Conservation (phyloP, 2,329 filamentous ascomycete genomes). For the Graphilbum fragrans region DNA sequence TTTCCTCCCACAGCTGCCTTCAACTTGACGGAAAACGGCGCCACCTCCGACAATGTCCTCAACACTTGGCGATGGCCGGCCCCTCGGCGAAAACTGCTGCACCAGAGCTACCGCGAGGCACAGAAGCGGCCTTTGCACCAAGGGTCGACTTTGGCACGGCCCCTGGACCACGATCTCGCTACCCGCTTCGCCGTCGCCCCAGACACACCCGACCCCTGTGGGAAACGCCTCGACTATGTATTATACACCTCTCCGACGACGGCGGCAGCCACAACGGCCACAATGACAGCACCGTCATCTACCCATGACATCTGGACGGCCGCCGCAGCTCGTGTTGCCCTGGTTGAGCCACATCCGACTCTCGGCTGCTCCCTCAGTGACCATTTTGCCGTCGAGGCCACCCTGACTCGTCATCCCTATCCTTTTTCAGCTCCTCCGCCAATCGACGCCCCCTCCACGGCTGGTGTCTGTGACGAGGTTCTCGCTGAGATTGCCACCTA, state of each 20-base stretch:
- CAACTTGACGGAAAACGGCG: conserved; percentile 71
- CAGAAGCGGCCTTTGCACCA: not conserved
- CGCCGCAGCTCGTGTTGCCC: conserved; percentile 58
- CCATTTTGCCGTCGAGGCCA: conserved; percentile 84
- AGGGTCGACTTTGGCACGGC: not conserved
- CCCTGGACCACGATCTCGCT: not conserved
- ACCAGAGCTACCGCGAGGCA: conserved; percentile 1
- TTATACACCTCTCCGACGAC: conserved; percentile 43
- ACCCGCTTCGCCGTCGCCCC: conserved; percentile 25
- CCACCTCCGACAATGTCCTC: conserved; percentile 71
- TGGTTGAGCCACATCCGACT: conserved; percentile 69
- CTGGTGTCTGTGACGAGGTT: conserved; percentile 47
- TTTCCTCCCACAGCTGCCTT: conserved; percentile 61
- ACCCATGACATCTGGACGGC: conserved; percentile 49
- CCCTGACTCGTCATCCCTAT: conserved; percentile 31
- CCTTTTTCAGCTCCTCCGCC: not conserved
- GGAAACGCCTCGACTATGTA: conserved; percentile 90
- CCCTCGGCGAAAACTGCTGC: conserved; percentile 8
- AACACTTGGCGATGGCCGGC: conserved; percentile 88
- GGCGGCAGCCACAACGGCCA: conserved; percentile 41
- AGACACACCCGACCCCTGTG: conserved; percentile 55
- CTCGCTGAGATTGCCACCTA: conserved; percentile 60
- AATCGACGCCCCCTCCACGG: not conserved
- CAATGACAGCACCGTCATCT: conserved; percentile 3
- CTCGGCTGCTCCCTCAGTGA: conserved; percentile 83